Conservation (phyloP, 2,329 filamentous ascomycete species). For the Scopulariopsis brevicaulis region DNA sequence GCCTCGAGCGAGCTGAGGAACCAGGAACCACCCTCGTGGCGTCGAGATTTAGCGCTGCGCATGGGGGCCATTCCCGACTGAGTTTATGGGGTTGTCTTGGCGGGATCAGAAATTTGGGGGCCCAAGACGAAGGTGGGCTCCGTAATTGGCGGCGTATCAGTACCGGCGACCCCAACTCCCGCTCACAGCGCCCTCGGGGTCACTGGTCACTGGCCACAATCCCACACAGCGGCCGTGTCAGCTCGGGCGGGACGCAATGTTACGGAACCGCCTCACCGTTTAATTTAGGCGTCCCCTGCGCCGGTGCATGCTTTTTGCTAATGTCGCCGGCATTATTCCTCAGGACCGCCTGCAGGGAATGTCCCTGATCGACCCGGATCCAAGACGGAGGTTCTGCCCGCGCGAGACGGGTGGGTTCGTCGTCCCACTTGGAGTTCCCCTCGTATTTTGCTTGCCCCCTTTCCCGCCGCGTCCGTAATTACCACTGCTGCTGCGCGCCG, state of each 20-base stretch:
- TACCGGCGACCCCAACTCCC: no score
- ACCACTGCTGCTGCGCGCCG: background rate
- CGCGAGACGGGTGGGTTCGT: background rate
- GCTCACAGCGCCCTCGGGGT: no score
- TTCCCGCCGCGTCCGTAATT: background rate
- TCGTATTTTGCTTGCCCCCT: background rate
- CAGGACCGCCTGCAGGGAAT: background rate
- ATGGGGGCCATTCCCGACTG: background rate
- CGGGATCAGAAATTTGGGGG: background rate
- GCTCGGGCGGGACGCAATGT: background rate
- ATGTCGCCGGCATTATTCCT: background rate
- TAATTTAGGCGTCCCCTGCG: background rate
- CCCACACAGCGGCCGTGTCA: background rate
- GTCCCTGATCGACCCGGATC: background rate
- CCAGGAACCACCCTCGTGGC: background rate
- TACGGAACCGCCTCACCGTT: background rate
- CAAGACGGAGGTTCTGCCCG: background rate
- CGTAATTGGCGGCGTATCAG: background rate
- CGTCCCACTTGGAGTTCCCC: background rate
- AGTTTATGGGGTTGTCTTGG: background rate
- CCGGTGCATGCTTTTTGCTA: background rate
- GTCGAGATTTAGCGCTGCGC: background rate
- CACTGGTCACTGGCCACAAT: background rate
- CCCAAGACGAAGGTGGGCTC: background rate
- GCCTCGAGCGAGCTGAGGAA: background rate